These are phyloP conservation scores for Hyphopichia buzzinii DNA, from an alignment of 1,139 yeast genomes.

Conservation along the genomic window DNA sequence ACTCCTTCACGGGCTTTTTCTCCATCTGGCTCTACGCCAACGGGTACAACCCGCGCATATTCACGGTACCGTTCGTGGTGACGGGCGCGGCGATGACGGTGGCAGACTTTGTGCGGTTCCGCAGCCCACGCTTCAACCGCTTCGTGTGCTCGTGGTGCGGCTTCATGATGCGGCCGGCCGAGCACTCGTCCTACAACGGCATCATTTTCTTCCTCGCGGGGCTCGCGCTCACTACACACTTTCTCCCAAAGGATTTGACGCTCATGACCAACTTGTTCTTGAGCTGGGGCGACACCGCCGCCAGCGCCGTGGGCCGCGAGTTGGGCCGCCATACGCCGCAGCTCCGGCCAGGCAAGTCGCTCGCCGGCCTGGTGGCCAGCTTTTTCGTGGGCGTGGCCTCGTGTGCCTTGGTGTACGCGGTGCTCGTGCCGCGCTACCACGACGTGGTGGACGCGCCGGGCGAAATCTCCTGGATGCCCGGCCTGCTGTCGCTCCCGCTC, in stretches of 20 bases:
- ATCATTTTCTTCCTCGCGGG: conserved; percentile 19
- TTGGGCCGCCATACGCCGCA: conserved; percentile 14
- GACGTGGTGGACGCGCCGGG: conserved; percentile 12
- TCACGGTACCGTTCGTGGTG: conserved; percentile 11
- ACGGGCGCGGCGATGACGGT: conserved; percentile 8
- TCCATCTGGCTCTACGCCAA: conserved; percentile 15
- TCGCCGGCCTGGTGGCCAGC: conserved; percentile 19
- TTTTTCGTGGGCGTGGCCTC: conserved; percentile 13
- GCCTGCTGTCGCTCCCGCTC: conserved; percentile 10
- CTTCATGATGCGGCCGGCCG: conserved; percentile 16
- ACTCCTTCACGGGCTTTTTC: conserved; percentile 15
- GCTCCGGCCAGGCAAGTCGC: conserved; percentile 14
- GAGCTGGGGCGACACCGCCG: conserved; percentile 23
- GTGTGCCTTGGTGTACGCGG: conserved; percentile 15
- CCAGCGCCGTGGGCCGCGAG: conserved; percentile 16
- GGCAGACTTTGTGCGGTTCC: conserved; percentile 14
- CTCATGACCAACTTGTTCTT: conserved; percentile 15
- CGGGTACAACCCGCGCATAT: conserved; percentile 12
- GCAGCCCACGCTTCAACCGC: conserved; percentile 12
- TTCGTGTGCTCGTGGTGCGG: conserved; percentile 10
- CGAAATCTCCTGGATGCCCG: conserved; percentile 13
- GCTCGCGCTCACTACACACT: conserved; percentile 12
- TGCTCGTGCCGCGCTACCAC: conserved; percentile 13
- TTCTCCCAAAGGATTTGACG: conserved; percentile 17
- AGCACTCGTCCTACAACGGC: conserved; percentile 16